Conservation (phyloP, 164 flowering plant species). For the Pachysandra terminalis region DNA sequence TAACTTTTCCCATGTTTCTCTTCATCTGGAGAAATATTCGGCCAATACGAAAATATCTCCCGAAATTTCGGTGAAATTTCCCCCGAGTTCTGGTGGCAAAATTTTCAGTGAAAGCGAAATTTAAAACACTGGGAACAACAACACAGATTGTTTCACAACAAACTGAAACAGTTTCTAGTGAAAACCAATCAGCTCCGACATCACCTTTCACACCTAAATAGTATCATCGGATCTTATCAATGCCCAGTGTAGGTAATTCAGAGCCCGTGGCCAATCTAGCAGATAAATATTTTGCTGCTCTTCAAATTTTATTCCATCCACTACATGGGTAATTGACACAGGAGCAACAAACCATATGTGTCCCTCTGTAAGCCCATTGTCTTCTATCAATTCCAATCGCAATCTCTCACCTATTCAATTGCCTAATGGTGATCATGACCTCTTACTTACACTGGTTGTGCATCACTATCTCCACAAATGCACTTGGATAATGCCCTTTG, state of each 20-base stretch:
- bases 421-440: too few species aligned
- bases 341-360: slow-evolving; percentile 4
- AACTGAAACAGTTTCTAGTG: not conserved
- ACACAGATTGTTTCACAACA: not conserved
- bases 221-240: not conserved
- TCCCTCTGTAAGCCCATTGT: not conserved
- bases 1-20: too few species aligned
- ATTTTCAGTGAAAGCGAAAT: too few species aligned
- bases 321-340: slow-evolving; percentile 2
- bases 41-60: too few species aligned
- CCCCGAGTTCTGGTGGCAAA: too few species aligned
- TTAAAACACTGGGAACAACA: too few species aligned
- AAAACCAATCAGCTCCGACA: not conserved
- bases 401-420: slow-evolving; percentile 1
- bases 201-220: not conserved
- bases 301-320: too few species aligned
- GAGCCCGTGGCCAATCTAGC: not conserved
- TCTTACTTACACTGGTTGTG: slow-evolving; percentile 4
- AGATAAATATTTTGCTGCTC: too few species aligned
- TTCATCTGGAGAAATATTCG: too few species aligned
- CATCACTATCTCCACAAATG: not conserved
- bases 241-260: not conserved
- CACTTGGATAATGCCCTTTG: not conserved
- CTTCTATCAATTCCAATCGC: not conserved
- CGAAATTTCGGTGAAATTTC: too few species aligned